Evolutionary conservation across 1,139 yeast genomes (phyloP).

Genomic region (Candida neerlandica): DNA sequence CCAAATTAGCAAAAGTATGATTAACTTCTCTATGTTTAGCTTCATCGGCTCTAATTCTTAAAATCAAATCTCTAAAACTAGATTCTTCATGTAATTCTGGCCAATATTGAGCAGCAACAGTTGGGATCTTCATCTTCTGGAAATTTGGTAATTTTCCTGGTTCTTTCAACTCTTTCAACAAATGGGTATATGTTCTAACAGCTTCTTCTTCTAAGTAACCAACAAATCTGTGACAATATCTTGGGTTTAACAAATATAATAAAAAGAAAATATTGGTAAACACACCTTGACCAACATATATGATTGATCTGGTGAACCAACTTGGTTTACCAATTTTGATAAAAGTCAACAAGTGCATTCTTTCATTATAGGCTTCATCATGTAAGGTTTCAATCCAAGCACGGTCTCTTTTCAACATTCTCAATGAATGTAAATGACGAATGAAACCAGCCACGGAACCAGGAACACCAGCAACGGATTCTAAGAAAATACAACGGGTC

Average conservation of each 20-base stretch:
- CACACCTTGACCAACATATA: constrained; percentile 71
- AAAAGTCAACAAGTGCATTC: constrained; percentile 76
- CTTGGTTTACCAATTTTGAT: constrained; percentile 68
- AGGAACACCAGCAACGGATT: constrained; percentile 78
- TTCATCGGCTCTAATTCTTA: constrained; percentile 63
- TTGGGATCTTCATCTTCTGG: constrained; percentile 48
- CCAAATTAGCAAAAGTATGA: constrained; percentile 72
- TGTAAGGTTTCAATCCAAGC: constrained; percentile 77
- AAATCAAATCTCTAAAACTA: constrained; percentile 60
- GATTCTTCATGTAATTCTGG: constrained; percentile 50
- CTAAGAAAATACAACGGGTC: constrained; percentile 67
- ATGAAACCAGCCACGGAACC: constrained; percentile 76
- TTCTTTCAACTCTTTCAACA: constrained; percentile 56
- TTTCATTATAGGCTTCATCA: constrained; percentile 79
- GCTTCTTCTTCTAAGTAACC: constrained; percentile 84
- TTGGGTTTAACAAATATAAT: constrained; percentile 60
- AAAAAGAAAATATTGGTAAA: constrained; percentile 69
- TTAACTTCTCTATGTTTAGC: constrained; percentile 78
- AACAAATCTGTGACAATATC: constrained; percentile 73
- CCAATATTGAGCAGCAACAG: constrained; percentile 68
- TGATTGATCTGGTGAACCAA: constrained; percentile 55
- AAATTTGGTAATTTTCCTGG: constrained; percentile 56
- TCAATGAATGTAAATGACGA: constrained; percentile 63
- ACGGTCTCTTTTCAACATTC: constrained; percentile 64
- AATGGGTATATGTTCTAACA: constrained; percentile 69